Evolutionary conservation across 1,284 basidiomycete species (phyloP).

Genomic region (Marasmius tenuissimus): DNA sequence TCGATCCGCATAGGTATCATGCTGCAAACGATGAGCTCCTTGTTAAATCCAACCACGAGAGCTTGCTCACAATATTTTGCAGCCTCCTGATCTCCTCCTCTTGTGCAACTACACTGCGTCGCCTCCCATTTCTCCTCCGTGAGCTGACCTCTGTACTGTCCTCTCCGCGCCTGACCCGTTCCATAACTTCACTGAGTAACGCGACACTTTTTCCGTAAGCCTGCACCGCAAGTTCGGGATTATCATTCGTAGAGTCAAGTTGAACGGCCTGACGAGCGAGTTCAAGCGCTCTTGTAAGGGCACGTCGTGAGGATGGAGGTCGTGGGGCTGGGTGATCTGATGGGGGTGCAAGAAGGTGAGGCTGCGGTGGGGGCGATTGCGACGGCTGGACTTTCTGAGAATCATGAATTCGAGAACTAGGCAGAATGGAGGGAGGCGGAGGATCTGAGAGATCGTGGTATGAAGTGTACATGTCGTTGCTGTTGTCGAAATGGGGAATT

Average conservation of each 20-base stretch:
- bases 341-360: conserved; percentile 28
- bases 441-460: conserved; percentile 59
- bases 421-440: conserved; percentile 49
- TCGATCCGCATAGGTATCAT: conserved; percentile 85
- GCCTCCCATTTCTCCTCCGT: conserved; percentile 55
- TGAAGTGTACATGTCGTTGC: conserved; percentile 39
- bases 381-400: conserved; percentile 41
- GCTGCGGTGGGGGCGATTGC: conserved; percentile 13
- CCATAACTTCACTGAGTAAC: conserved; percentile 84
- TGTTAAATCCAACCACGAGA: not conserved
- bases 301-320: conserved; percentile 73
- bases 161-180: conserved; percentile 78
- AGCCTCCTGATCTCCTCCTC: conserved; percentile 81
- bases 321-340: conserved; percentile 34
- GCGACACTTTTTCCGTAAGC: conserved; percentile 83
- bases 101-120: conserved; percentile 78
- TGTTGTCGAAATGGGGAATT: conserved; percentile 48
- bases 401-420: conserved; percentile 32
- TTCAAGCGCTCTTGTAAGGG: conserved; percentile 75
- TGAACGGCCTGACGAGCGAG: conserved; percentile 82
- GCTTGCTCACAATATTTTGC: conserved; percentile 73
- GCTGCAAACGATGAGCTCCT: conserved; percentile 42
- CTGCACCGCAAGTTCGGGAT: conserved; percentile 77
- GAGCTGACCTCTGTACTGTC: conserved; percentile 60
- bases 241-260: conserved; percentile 78